phyloP scores from a whole-genome alignment of 495 filamentous ascomycete genomes.

The Cenococcum geophilum region DNA sequence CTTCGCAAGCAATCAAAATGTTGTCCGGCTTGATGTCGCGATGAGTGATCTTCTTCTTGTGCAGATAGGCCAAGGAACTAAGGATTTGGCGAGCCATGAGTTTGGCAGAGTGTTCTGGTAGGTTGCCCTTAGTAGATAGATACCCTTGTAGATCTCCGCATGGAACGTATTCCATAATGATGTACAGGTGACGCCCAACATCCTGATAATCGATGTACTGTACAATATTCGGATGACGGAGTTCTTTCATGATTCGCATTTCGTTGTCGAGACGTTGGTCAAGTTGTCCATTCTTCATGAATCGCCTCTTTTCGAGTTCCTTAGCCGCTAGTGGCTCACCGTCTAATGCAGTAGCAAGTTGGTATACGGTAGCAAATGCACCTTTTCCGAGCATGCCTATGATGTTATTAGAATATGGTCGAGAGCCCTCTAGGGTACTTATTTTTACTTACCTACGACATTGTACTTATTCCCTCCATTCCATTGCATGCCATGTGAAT shows the following conservation, averaged over 20 bases:
- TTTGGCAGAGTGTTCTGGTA: slow-evolving; percentile 63
- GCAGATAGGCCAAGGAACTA: slow-evolving; percentile 78
- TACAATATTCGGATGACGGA: slow-evolving; percentile 86
- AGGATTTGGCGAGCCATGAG: slow-evolving; percentile 71
- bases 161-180: slow-evolving; percentile 93
- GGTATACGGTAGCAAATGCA: slow-evolving; percentile 88
- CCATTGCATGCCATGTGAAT: slow-evolving; percentile 58
- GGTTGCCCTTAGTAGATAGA: slow-evolving; percentile 51
- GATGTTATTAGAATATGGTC: neutral
- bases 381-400: slow-evolving; percentile 69
- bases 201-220: slow-evolving; percentile 82
- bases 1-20: slow-evolving; percentile 67
- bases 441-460: slow-evolving; percentile 47
- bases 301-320: slow-evolving; percentile 79
- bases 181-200: slow-evolving; percentile 69
- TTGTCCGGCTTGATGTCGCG: slow-evolving; percentile 98
- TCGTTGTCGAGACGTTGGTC: slow-evolving; percentile 89
- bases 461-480: slow-evolving; percentile 78
- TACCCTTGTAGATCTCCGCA: slow-evolving; percentile 77
- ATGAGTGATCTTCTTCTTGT: slow-evolving; percentile 81
- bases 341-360: slow-evolving; percentile 70
- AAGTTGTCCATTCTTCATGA: slow-evolving; percentile 79
- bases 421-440: neutral
- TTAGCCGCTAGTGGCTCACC: slow-evolving; percentile 82
- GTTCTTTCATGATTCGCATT: slow-evolving; percentile 81